phyloP scores from a whole-genome alignment of 106 monocot species.

The Dioscorea alata region DNA sequence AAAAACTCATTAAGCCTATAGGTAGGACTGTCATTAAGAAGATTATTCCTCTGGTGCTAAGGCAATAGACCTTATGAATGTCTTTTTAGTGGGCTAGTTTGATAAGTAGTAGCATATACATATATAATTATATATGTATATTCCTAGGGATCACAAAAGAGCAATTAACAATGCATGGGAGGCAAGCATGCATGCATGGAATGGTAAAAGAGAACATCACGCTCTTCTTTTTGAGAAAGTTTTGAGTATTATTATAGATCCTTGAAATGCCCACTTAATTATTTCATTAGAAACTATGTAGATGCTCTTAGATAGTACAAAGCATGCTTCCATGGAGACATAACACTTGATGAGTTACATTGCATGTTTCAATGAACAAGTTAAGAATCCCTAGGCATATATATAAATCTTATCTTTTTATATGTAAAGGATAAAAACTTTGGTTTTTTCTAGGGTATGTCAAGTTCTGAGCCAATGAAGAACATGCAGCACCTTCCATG shows the following conservation, averaged over 20 bases:
- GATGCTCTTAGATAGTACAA: too few species aligned
- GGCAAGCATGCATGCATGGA: constrained; percentile 1
- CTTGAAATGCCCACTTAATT: constrained; percentile 1
- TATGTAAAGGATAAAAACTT: background rate
- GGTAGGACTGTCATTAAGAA: too few species aligned
- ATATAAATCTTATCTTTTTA: too few species aligned
- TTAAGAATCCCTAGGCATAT: background rate
- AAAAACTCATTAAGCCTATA: too few species aligned
- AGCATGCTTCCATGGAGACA: background rate
- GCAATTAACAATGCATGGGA: background rate
- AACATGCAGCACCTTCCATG: background rate
- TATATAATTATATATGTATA: too few species aligned
- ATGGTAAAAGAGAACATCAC: background rate
- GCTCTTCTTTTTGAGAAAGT: constrained; percentile 6
- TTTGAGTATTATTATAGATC: background rate
- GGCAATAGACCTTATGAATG: too few species aligned
- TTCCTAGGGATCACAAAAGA: background rate
- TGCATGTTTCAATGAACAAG: background rate
- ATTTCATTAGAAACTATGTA: background rate
- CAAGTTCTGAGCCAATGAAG: constrained; percentile 6
- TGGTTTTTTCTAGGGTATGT: constrained; percentile 2
- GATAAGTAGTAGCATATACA: too few species aligned
- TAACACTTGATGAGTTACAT: background rate
- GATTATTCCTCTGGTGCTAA: too few species aligned
- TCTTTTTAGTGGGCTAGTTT: too few species aligned